Evolutionary conservation across 495 filamentous ascomycete genomes (phyloP).

Genomic region (Hypoxylon trugodes): DNA sequence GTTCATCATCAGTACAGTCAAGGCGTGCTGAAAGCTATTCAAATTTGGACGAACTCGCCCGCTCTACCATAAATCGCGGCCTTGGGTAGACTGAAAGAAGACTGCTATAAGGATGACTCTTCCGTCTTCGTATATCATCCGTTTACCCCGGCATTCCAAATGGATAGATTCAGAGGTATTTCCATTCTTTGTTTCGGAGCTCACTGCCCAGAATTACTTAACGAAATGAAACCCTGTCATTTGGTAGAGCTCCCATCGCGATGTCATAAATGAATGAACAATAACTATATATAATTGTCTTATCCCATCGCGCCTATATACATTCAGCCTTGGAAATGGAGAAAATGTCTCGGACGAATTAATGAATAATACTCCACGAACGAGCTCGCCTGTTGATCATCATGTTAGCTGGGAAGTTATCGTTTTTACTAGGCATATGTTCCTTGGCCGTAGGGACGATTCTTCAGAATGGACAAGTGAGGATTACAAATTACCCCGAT

Average conservation of each 20-base stretch:
- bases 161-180: neutral
- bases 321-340: neutral
- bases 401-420: slow-evolving; percentile 26
- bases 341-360: neutral
- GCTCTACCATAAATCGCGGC: neutral
- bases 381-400: neutral
- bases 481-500: slow-evolving; percentile 55
- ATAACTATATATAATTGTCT: neutral
- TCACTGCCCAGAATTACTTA: neutral
- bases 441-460: slow-evolving; percentile 56
- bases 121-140: neutral
- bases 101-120: neutral
- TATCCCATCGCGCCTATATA: neutral
- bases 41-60: slow-evolving; percentile 15
- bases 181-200: slow-evolving; percentile 4
- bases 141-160: slow-evolving; percentile 7
- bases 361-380: neutral
- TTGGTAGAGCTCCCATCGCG: neutral
- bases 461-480: slow-evolving; percentile 69
- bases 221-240: neutral
- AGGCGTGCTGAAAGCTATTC: neutral
- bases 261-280: neutral
- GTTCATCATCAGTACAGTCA: slow-evolving; percentile 3
- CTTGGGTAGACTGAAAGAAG: too few species aligned
- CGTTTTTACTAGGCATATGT: slow-evolving; percentile 37